Conservation (phyloP, 352 stramenopile species). For the Hyaloperonospora brassicae region DNA sequence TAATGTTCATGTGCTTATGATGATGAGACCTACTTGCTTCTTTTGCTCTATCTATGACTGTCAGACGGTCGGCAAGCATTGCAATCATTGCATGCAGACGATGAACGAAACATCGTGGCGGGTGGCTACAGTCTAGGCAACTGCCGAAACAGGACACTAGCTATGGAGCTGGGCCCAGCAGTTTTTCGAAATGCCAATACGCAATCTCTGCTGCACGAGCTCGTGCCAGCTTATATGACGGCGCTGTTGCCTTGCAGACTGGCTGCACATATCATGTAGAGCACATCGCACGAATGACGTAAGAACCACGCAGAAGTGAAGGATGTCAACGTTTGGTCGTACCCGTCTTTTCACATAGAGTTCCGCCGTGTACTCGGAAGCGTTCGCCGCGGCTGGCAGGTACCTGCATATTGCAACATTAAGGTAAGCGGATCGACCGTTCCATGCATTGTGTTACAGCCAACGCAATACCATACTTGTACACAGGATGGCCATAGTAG, state of each 20-base stretch:
- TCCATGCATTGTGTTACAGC: background rate
- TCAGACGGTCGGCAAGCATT: background rate
- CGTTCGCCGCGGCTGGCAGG: slow-evolving; percentile 39
- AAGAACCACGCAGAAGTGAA: background rate
- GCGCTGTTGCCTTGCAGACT: slow-evolving; percentile 36
- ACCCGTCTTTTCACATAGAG: slow-evolving; percentile 64
- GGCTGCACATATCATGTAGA: slow-evolving; percentile 18
- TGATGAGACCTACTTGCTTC: slow-evolving; percentile 5
- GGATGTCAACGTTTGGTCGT: slow-evolving; percentile 4
- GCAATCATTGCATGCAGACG: too few species aligned
- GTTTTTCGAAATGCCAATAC: slow-evolving; percentile 37
- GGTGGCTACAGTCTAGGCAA: background rate
- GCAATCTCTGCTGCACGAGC: slow-evolving; percentile 43
- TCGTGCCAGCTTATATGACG: slow-evolving; percentile 59
- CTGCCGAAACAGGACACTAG: background rate
- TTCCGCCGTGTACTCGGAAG: slow-evolving; percentile 38
- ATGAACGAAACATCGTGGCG: too few species aligned
- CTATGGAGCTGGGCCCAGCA: slow-evolving; percentile 21
- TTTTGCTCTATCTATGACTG: slow-evolving; percentile 2
- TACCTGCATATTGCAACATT: slow-evolving; percentile 31
- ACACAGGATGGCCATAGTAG: slow-evolving; percentile 50
- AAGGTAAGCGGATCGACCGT: background rate
- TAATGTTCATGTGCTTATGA: background rate
- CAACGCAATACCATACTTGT: slow-evolving; percentile 37
- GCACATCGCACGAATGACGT: slow-evolving; percentile 2